phyloP scores from a whole-genome alignment of 257 asterid genomes.

The Linderniella brevidens region DNA sequence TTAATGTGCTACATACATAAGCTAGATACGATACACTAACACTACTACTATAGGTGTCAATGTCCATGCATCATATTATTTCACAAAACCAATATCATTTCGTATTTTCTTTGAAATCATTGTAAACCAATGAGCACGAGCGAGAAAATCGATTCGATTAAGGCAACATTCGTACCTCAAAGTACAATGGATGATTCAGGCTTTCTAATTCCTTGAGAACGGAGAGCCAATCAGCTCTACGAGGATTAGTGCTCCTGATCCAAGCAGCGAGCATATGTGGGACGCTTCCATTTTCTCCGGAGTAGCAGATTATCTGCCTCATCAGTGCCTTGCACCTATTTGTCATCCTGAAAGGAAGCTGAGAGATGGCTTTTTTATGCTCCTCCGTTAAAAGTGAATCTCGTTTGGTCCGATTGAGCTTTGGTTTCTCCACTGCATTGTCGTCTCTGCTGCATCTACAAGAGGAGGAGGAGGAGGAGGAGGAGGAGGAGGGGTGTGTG shows the following conservation, averaged over 20 bases:
- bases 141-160: neutral
- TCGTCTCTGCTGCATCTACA: constrained; percentile 16
- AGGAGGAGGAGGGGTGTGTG: too few species aligned
- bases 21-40: neutral
- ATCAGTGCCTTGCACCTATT: constrained; percentile 58
- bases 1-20: neutral
- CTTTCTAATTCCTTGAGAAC: constrained; percentile 60
- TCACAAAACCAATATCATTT: neutral
- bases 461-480: too few species aligned
- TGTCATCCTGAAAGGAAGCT: constrained; percentile 41
- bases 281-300: constrained; percentile 38
- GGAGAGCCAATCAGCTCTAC: constrained; percentile 74
- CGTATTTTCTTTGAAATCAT: neutral
- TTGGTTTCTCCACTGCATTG: constrained; percentile 17
- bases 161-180: constrained; percentile 32
- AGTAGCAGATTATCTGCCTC: constrained; percentile 43
- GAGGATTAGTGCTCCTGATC: constrained; percentile 74
- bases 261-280: constrained; percentile 44
- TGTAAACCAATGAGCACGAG: neutral
- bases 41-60: neutral
- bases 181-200: constrained; percentile 43
- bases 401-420: constrained; percentile 29
- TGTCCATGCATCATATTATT: neutral
- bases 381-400: constrained; percentile 30
- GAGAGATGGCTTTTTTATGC: constrained; percentile 35